Evolutionary conservation across 2,329 filamentous ascomycete genomes (phyloP).

Genomic region (Dryadomyces quercus-mongolicae): DNA sequence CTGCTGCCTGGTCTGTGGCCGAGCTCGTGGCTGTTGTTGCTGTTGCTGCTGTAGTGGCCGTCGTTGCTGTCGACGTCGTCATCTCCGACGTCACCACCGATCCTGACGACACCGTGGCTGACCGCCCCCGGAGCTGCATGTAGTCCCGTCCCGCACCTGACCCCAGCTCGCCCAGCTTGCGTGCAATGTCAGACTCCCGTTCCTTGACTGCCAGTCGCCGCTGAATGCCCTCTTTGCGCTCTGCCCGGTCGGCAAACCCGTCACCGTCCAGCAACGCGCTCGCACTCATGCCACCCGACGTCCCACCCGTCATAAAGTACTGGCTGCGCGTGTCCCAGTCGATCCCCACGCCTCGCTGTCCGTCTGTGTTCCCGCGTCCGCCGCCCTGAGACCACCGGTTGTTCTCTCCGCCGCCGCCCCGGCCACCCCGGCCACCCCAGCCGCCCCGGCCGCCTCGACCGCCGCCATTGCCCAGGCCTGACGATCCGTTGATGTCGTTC

Average conservation of each 20-base stretch:
- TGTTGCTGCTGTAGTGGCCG: slow-evolving; percentile 2
- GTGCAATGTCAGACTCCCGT: slow-evolving; percentile 60
- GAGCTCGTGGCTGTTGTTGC: background rate
- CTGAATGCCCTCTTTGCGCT: slow-evolving; percentile 53
- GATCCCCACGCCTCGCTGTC: slow-evolving; percentile 22
- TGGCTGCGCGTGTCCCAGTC: slow-evolving; percentile 46
- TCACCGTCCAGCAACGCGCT: slow-evolving; percentile 56
- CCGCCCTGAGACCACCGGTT: slow-evolving; percentile 6
- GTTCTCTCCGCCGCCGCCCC: slow-evolving; percentile 11
- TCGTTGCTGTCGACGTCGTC: slow-evolving; percentile 1
- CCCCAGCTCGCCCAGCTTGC: slow-evolving; percentile 52
- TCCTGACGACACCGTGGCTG: background rate
- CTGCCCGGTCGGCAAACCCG: slow-evolving; percentile 43
- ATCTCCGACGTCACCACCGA: background rate
- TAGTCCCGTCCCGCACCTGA: slow-evolving; percentile 59
- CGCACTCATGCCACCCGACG: slow-evolving; percentile 25
- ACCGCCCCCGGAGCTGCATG: slow-evolving; percentile 31
- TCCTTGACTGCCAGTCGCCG: slow-evolving; percentile 54
- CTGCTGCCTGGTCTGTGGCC: slow-evolving; percentile 10
- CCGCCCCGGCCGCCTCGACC: slow-evolving; percentile 28
- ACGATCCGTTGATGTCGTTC: slow-evolving; percentile 69
- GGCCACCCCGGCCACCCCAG: slow-evolving; percentile 26
- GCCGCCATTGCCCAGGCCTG: slow-evolving; percentile 32
- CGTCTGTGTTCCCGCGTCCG: background rate
- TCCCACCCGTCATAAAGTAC: slow-evolving; percentile 34